Base-by-base conservation (phyloP, 2,329 filamentous ascomycete genomes). In the Claviceps fusiformis region DNA sequence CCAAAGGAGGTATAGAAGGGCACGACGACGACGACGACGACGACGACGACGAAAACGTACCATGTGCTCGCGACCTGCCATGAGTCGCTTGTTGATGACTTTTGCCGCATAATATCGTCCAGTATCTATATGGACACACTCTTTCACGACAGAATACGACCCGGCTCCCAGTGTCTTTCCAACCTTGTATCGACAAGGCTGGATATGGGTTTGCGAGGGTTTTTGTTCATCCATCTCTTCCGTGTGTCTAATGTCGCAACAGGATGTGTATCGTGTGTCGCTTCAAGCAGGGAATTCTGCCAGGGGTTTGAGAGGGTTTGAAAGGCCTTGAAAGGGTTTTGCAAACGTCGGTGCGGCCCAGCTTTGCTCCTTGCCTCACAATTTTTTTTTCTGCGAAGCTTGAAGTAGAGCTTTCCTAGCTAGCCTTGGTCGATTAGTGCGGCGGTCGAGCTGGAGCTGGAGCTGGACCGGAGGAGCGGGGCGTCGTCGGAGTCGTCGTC, bases 41-140 rank as follows among this genome's bases (percentile, higher is more conserved):
- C 15, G 19, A 44, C 19, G 19, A 19, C 19, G 19, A 19, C 19
- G 19, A 19, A 19, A 19, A 19, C 73, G 59, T 67, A 96, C 93
- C 93, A 98, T 98, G 71, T 97, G 93, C 73, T 98, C 93, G 62
- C 93, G 81, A 39, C 93, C 93, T 7, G 90, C 88, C 93, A 98
- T 98, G 62, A 98, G 76, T 56, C 92, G 81, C 79, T 98, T 98
- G 75, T 98, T 98, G 73, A 98, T 98, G 59, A 98, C 93, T 71
- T 98, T 98, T 59, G 93, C 92, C 33, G 93, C 93, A 83, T 97
- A 98, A 73, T 96, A 97, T 61, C 91, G 84, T 49, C 92, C 92
- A 0, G 93, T 97, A 64, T 97, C 92, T 65, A 97, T 97, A 70
- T 98, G 93, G 33, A 97, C 91, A 68, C 93, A 98, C 74, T 98